Evolutionary conservation across 495 filamentous ascomycete genomes (phyloP).

Genomic region (Xylaria sp.): DNA sequence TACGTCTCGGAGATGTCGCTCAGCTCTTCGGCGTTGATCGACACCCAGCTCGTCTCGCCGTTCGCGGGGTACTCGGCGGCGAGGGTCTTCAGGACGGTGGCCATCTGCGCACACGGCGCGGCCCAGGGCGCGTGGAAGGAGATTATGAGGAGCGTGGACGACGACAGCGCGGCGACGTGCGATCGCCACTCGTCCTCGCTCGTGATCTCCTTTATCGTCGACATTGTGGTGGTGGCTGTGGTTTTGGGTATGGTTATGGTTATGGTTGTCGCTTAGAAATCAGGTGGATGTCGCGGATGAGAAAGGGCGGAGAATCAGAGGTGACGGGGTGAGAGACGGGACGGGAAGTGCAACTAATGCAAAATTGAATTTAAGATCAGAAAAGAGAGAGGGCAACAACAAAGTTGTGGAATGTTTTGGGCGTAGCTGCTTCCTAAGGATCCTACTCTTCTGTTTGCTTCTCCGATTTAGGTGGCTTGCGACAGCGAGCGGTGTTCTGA

Average conservation of each 20-base stretch:
- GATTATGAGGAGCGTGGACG: slow-evolving; percentile 75
- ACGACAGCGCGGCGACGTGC: slow-evolving; percentile 67
- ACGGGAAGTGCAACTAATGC: background rate
- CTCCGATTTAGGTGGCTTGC: slow-evolving; percentile 29
- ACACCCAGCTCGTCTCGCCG: slow-evolving; percentile 76
- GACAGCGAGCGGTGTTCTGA: slow-evolving; percentile 15
- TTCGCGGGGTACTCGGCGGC: slow-evolving; percentile 78
- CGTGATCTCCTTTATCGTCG: slow-evolving; percentile 74
- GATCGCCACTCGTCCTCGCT: slow-evolving; percentile 70
- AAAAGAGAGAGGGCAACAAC: background rate
- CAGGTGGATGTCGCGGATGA: background rate
- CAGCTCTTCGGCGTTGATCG: slow-evolving; percentile 88
- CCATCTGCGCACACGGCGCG: slow-evolving; percentile 94
- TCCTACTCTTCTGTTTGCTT: slow-evolving; percentile 7
- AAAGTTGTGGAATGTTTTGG: background rate
- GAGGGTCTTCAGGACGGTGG: slow-evolving; percentile 81
- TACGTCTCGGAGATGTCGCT: slow-evolving; percentile 86
- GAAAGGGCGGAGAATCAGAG: background rate
- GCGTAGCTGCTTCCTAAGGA: background rate
- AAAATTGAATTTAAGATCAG: background rate
- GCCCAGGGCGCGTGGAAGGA: slow-evolving; percentile 98
- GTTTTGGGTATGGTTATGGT: background rate
- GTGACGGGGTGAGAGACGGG: background rate
- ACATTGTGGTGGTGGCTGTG: slow-evolving; percentile 51
- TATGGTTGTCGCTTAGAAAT: background rate